Percentiles rank a stretch among this genome's conserved stretches.
phyloP scores from a whole-genome alignment of 2,329 filamentous ascomycete genomes.

The Pestalotiopsis fici region DNA sequence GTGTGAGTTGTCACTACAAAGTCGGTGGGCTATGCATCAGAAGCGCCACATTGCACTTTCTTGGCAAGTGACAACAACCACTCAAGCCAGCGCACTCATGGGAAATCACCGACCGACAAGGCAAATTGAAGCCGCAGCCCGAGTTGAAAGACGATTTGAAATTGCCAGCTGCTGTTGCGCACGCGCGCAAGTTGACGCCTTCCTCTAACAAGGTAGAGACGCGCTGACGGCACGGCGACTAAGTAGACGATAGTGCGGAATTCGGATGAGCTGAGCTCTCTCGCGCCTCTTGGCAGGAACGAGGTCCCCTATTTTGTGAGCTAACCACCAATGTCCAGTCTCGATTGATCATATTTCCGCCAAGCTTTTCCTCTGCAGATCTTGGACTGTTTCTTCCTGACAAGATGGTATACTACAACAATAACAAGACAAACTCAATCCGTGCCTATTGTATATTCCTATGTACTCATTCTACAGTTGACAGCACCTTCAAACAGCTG shows the following conservation, averaged over 20 bases:
- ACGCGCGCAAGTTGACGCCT: neutral
- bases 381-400: neutral
- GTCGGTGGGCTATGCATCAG: neutral
- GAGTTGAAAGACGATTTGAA: neutral
- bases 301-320: neutral
- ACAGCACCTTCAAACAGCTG: neutral
- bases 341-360: neutral
- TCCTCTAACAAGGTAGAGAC: neutral
- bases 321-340: neutral
- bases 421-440: neutral
- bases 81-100: neutral
- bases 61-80: neutral
- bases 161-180: neutral
- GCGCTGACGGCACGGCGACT: neutral
- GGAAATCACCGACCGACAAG: neutral
- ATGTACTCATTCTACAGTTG: neutral
- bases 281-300: neutral
- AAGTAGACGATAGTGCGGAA: neutral
- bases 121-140: neutral
- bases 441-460: neutral
- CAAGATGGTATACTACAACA: neutral
- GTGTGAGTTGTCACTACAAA: neutral
- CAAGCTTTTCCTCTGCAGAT: neutral
- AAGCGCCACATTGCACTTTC: neutral
- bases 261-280: neutral